Base-by-base conservation (phyloP, 2,329 filamentous ascomycete species). In the Aspergillus bombycis region DNA sequence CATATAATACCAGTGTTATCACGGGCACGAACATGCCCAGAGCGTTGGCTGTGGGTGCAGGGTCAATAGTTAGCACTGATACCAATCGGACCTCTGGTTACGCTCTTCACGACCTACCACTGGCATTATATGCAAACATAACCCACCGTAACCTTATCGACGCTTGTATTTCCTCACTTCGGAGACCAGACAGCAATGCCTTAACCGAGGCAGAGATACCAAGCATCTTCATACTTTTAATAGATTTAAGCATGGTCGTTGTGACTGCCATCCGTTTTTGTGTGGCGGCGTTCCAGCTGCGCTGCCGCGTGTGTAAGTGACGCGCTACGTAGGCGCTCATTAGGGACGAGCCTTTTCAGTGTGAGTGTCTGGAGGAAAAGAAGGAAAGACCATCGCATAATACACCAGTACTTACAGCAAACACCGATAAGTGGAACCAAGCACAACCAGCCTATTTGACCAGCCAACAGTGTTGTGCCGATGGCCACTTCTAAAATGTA, bases 171-270 rank as follows among this genome's bases (percentile, higher is more conserved):
- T 36, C 34, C 2, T 36, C 14, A 5, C 12, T 14, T 36, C 34
- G 34, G 12, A 36, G 34, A 36, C 14, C 14, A 8, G 2, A 36
- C 34, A 36, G 2, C 5, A 14, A 16, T 2, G 34, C 7, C 12
- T 36, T 36, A 16, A 36, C 34, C 6, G 34, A 16, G 2, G 14
- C 12, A 36, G 34, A 36, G 14, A 36, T 36, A 36, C 58, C 58
- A 21, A 60, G 52, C 58, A 60, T 60, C 28, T 60, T 60, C 8
- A 60, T 10, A 30, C 26, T 46, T 16, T 60, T 60, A 16, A 60
- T 32, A 1, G 36, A 38, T 1, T 36, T 12, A 14, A 60, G 58
- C 5, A 34, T 21, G 11, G n/a, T 6, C 3, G 50, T 23, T 1
- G 36, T 60, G 7, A 43, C 23, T 16, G 38, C 11, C 30, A 60